These are phyloP conservation scores for Russula emetica DNA, from an alignment of 768 basidiomycete genomes.

Conservation along the genomic window DNA sequence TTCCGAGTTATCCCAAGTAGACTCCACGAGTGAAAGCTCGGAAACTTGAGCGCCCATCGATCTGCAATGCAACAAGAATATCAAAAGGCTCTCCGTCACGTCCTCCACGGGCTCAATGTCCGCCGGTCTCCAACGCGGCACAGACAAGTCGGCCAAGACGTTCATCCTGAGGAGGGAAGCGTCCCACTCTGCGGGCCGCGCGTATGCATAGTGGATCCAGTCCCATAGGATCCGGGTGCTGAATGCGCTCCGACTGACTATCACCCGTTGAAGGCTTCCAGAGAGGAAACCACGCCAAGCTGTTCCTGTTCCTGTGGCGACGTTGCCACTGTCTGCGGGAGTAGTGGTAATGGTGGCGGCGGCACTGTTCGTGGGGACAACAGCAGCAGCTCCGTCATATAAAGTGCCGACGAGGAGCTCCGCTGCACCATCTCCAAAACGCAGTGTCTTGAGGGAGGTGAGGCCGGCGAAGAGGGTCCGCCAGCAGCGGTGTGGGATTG, in stretches of 20 bases:
- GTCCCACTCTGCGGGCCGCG: background rate
- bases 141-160: background rate
- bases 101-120: conserved; percentile 4
- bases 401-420: conserved; percentile 6
- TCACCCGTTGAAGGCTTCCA: background rate
- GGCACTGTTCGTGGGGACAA: background rate
- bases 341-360: background rate
- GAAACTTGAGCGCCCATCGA: background rate
- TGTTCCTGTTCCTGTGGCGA: too few relatives aligned
- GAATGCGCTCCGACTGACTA: background rate
- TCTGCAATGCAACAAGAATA: conserved; percentile 4
- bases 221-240: conserved; percentile 8
- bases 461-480: background rate
- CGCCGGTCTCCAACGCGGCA: conserved; percentile 2
- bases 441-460: conserved; percentile 7
- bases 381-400: background rate
- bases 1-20: conserved; percentile 3
- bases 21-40: conserved; percentile 1
- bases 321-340: background rate
- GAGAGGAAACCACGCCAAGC: background rate
- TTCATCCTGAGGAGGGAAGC: background rate
- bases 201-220: conserved; percentile 11
- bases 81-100: conserved; percentile 6
- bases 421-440: conserved; percentile 11
- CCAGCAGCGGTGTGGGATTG: conserved; percentile 8